Evolutionary conservation across 208 protist species (phyloP).

Genomic region (Chromosphaera perkinsii): DNA sequence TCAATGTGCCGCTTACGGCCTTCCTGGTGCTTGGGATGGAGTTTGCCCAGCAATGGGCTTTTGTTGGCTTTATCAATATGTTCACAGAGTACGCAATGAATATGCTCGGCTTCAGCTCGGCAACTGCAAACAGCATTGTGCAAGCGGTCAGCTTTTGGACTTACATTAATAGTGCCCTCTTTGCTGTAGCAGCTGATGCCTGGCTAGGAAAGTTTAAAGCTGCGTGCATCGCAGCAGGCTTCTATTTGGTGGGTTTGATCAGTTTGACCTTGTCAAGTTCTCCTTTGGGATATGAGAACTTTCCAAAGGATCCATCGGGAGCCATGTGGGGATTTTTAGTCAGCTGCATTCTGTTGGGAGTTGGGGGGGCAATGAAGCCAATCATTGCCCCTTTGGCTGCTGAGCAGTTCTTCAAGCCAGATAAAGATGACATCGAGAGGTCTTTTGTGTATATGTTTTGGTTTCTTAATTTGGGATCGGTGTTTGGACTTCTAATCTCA

Average conservation of each 20-base stretch:
- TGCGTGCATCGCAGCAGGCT: constrained; percentile 49
- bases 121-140: background rate
- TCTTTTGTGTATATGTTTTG: too few species aligned
- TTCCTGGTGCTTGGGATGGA: too few species aligned
- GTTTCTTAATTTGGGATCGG: too few species aligned
- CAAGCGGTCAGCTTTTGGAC: constrained; percentile 23
- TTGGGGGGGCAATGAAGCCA: too few species aligned
- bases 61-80: background rate
- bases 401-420: too few species aligned
- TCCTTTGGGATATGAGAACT: background rate
- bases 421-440: too few species aligned
- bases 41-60: too few species aligned
- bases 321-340: too few species aligned
- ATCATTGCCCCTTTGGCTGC: too few species aligned
- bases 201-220: constrained; percentile 55
- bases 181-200: constrained; percentile 45
- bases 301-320: background rate
- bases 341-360: too few species aligned
- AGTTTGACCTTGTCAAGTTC: constrained; percentile 52
- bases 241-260: constrained; percentile 54
- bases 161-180: constrained; percentile 47
- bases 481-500: too few species aligned
- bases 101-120: background rate
- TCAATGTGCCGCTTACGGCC: too few species aligned
- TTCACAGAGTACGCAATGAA: background rate